Percentiles rank a stretch among this genome's conserved stretches.
Evolutionary conservation across 2,329 filamentous ascomycete species (phyloP).

Genomic region (Fusarium sp.): DNA sequence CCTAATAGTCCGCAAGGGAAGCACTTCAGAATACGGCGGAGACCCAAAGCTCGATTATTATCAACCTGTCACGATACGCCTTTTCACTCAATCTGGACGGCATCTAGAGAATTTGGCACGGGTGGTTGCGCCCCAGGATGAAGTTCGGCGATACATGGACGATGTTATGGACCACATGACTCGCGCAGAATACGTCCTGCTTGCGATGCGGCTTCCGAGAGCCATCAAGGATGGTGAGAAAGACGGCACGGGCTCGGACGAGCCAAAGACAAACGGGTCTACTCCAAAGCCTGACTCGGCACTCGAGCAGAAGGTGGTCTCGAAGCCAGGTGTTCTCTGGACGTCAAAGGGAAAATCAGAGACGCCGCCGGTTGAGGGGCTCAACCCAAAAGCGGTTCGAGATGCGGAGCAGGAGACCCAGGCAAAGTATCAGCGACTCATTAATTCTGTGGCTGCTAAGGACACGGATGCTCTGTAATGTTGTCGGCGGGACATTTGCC

Average conservation of each 20-base stretch:
- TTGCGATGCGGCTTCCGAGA: conserved; percentile 77
- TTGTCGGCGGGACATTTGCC: not conserved
- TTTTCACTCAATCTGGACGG: conserved; percentile 69
- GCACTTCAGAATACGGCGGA: conserved; percentile 75
- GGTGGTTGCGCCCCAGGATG: conserved; percentile 75
- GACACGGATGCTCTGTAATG: conserved; percentile 47
- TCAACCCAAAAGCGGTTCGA: conserved; percentile 45
- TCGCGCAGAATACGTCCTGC: conserved; percentile 75
- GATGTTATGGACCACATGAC: conserved; percentile 80
- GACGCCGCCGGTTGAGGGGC: conserved; percentile 32
- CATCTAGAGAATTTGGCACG: conserved; percentile 73
- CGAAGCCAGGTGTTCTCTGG: conserved; percentile 57
- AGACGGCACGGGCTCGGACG: conserved; percentile 49
- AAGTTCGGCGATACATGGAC: conserved; percentile 78
- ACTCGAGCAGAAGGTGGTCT: conserved; percentile 40
- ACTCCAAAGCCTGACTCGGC: conserved; percentile 51
- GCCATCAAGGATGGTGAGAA: conserved; percentile 52
- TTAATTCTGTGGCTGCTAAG: conserved; percentile 56
- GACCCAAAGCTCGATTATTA: conserved; percentile 80
- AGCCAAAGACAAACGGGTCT: conserved; percentile 51
- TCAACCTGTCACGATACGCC: conserved; percentile 78
- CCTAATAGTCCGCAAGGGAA: conserved; percentile 81
- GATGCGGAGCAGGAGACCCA: conserved; percentile 56
- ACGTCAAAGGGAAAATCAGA: conserved; percentile 47
- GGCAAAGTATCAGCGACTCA: conserved; percentile 56